Conservation (phyloP, 2,329 filamentous ascomycete genomes). For the Emmonsia crescens region DNA sequence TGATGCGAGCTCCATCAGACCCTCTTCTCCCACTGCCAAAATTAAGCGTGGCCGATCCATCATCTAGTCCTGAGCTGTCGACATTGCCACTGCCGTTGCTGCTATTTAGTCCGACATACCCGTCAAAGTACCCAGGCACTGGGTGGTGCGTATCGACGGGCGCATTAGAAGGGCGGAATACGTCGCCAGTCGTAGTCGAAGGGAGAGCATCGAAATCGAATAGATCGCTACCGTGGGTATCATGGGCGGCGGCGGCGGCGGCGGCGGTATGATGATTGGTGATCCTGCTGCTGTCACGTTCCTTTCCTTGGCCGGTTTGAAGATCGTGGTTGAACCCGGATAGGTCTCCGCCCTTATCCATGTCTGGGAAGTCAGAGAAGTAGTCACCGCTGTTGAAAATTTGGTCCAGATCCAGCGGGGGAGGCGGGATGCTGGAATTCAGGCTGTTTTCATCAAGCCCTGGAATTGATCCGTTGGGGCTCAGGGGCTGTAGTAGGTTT, state of each 20-base stretch:
- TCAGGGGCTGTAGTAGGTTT: slow-evolving; percentile 64
- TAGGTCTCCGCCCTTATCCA: slow-evolving; percentile 18
- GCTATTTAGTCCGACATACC: slow-evolving; percentile 20
- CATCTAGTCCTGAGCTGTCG: slow-evolving; percentile 4
- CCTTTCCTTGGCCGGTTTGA: slow-evolving; percentile 3
- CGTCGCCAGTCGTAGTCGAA: slow-evolving; percentile 19
- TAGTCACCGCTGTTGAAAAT: slow-evolving; percentile 48
- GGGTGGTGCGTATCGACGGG: slow-evolving; percentile 7
- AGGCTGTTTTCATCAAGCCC: slow-evolving; percentile 41
- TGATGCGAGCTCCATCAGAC: slow-evolving; percentile 16
- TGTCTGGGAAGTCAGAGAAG: slow-evolving; percentile 35
- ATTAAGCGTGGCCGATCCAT: slow-evolving; percentile 2
- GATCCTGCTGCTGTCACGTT: slow-evolving; percentile 1
- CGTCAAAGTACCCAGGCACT: slow-evolving; percentile 23
- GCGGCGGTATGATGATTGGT: neutral
- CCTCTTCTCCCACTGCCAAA: neutral
- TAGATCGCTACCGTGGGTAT: slow-evolving; percentile 25
- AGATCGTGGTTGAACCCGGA: slow-evolving; percentile 16
- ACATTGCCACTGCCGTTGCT: slow-evolving; percentile 9
- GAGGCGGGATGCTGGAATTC: slow-evolving; percentile 32
- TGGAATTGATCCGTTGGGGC: slow-evolving; percentile 67
- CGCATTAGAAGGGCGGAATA: slow-evolving; percentile 17
- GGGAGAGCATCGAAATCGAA: slow-evolving; percentile 33
- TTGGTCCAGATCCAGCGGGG: slow-evolving; percentile 45
- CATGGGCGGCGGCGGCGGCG: slow-evolving; percentile 5